These are phyloP conservation scores for Eimeria necatrix DNA, from an alignment of 169 alveolate genomes.

Conservation along the genomic window DNA sequence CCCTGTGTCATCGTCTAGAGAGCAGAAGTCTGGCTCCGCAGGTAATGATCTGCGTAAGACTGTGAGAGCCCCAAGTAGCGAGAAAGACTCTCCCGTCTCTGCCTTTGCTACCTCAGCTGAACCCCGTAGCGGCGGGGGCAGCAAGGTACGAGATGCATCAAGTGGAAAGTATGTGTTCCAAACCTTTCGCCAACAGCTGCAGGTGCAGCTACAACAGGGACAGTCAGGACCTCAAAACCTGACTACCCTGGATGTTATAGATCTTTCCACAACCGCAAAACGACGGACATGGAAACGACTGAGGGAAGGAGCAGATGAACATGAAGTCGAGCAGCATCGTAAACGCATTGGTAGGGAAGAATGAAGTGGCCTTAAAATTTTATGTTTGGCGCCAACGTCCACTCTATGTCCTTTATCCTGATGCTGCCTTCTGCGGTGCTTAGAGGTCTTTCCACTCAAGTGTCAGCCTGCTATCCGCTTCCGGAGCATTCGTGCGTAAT, in stretches of 20 bases:
- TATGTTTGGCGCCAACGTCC: no score
- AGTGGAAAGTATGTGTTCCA: constrained; percentile 65
- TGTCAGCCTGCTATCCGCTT: neutral
- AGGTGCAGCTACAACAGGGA: constrained; percentile 67
- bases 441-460: neutral
- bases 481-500: no score
- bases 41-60: neutral
- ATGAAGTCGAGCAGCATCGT: constrained; percentile 10
- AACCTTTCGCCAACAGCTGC: constrained; percentile 63
- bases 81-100: neutral
- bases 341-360: constrained; percentile 31
- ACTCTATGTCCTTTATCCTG: no score
- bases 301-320: constrained; percentile 16
- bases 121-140: constrained; percentile 65
- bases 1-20: no score
- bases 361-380: no score
- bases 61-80: neutral
- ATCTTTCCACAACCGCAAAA: neutral
- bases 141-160: constrained; percentile 40
- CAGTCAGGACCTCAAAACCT: constrained; percentile 35
- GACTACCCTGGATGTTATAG: constrained; percentile 53
- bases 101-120: neutral
- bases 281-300: constrained; percentile 17
- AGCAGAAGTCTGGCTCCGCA: no score
- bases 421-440: neutral